Base-by-base conservation (phyloP, 1,139 yeast genomes). In the Kurtzmaniella natalensis region DNA sequence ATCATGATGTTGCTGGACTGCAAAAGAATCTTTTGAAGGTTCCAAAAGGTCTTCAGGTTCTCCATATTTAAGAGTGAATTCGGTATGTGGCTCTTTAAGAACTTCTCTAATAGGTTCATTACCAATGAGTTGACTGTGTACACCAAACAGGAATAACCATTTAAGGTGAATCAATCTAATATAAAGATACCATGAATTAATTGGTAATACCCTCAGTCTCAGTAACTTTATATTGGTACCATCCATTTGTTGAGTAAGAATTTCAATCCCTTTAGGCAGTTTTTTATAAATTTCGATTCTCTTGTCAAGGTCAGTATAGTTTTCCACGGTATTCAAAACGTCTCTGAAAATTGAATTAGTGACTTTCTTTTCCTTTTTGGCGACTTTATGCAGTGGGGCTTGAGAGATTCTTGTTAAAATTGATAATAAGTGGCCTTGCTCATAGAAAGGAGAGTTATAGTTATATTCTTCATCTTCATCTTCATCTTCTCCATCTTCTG, bases 91-190 rank as follows among this genome's bases (percentile, higher is more conserved):
- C 34, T 67, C 73, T 38, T 57, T 61, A 42, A 73, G 57, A 19
- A 73, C 55, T 24, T 65, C 70, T 31, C 64, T 51, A 7, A 77
- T 59, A 18, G 55, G 60, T 6, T 66, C 66, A 49, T 75, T 79
- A 37, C 67, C 64, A 18, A 72, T 77, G 38, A 76, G 64, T 48
- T 82, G 87, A 40, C 66, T 67, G 45, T 78, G 83, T 13, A 81
- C 68, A 2, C 86, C 86, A 26, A 76, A 72, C 28, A 84, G 80
- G 48, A 77, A 81, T n/a, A 80, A 69, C 83, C 87, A 83, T 47
- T 76, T 76, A 49, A 82, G 64, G 42, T 75, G 78, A 37, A 78
- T 70, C 36, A 81, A 61, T 38, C 88, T 64, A 33, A 78, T 55
- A 45, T 79, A 74, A 37, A 80, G 70, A 43, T 63, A 72, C 94